Conservation (phyloP, 2,329 filamentous ascomycete genomes). For the Penicillium sp. region DNA sequence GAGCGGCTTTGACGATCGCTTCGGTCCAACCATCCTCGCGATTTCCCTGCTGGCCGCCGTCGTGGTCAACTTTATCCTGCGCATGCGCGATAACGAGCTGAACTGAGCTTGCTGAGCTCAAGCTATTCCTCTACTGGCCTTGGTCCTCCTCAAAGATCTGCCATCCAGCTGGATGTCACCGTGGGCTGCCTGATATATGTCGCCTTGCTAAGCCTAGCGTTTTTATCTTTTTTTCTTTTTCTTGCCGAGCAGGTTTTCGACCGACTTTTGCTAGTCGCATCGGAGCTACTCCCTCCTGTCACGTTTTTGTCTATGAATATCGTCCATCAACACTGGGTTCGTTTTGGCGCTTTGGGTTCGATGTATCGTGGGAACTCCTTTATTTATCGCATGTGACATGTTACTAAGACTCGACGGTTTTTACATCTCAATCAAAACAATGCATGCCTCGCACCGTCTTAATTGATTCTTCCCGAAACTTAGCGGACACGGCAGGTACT, state of each 20-base stretch:
- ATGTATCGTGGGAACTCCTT: background rate
- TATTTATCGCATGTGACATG: background rate
- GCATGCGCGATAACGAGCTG: conserved; percentile 44
- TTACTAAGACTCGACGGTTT: background rate
- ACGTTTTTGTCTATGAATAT: background rate
- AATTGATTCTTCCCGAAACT: background rate
- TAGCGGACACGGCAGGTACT: background rate
- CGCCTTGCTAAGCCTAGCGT: conserved; percentile 1
- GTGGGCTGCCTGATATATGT: background rate
- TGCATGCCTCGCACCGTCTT: background rate
- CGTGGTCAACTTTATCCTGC: conserved; percentile 92
- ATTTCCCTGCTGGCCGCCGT: conserved; percentile 84
- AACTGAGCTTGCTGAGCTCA: conserved; percentile 12
- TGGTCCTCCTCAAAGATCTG: background rate
- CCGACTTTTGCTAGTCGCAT: background rate
- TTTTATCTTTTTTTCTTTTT: background rate
- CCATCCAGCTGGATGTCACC: background rate
- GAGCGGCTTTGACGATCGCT: conserved; percentile 93
- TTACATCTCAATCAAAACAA: background rate
- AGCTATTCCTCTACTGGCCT: background rate
- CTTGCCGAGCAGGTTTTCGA: background rate
- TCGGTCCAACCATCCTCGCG: conserved; percentile 88
- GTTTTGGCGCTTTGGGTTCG: background rate
- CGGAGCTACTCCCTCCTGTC: background rate
- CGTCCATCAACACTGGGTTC: background rate